Evolutionary conservation across 2,329 filamentous ascomycete species (phyloP).

Genomic region (Paecilomyces niveus): DNA sequence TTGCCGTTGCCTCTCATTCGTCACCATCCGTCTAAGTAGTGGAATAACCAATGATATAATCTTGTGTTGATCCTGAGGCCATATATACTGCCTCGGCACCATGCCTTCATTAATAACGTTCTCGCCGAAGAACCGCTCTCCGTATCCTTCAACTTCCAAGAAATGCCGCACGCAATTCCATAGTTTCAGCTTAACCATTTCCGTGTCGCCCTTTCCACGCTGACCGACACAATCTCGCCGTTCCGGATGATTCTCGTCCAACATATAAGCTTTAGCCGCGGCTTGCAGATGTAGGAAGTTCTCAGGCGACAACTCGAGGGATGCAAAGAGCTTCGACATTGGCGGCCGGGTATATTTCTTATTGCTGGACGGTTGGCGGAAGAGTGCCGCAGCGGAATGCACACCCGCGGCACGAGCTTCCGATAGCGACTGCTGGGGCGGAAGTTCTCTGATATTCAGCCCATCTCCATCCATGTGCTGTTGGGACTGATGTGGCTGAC

Average conservation of each 20-base stretch:
- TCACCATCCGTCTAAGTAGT: slow-evolving; percentile 51
- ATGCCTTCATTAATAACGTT: slow-evolving; percentile 37
- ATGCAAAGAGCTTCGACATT: slow-evolving; percentile 52
- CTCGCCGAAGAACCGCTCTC: slow-evolving; percentile 46
- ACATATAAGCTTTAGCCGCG: slow-evolving; percentile 52
- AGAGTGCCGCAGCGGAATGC: slow-evolving; percentile 48
- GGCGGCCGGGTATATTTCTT: slow-evolving; percentile 53
- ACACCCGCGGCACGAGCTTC: slow-evolving; percentile 45
- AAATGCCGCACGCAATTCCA: slow-evolving; percentile 53
- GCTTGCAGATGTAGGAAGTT: slow-evolving; percentile 50
- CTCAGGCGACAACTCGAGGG: slow-evolving; percentile 49
- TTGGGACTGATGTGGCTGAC: slow-evolving; percentile 17
- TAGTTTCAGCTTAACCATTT: slow-evolving; percentile 50
- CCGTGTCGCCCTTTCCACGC: slow-evolving; percentile 47
- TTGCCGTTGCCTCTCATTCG: slow-evolving; percentile 52
- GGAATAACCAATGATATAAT: slow-evolving; percentile 53
- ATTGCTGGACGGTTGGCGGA: slow-evolving; percentile 42
- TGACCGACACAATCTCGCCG: slow-evolving; percentile 52
- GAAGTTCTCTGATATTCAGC: slow-evolving; percentile 29
- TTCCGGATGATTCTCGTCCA: slow-evolving; percentile 48
- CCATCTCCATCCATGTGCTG: slow-evolving; percentile 21
- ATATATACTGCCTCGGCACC: slow-evolving; percentile 38
- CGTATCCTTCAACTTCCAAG: slow-evolving; percentile 43
- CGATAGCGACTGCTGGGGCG: slow-evolving; percentile 29
- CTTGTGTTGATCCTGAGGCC: slow-evolving; percentile 49